These are phyloP conservation scores for Scytalidium sp. DNA, from an alignment of 2,329 filamentous ascomycete species.

Conservation along the genomic window DNA sequence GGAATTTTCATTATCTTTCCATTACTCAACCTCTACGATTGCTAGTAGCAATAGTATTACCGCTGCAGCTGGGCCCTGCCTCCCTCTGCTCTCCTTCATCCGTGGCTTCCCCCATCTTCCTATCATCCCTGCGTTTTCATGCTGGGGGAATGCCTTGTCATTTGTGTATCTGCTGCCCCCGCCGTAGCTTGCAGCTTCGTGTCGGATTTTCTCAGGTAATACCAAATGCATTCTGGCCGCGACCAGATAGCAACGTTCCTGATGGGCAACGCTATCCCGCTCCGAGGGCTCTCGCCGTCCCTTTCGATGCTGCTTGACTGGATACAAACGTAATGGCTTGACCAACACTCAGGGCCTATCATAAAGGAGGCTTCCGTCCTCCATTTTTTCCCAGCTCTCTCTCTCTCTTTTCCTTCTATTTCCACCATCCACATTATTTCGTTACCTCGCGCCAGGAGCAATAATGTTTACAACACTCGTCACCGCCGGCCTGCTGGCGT, in stretches of 20 bases:
- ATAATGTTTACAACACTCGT: slow-evolving; percentile 25
- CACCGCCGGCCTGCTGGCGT: slow-evolving; percentile 18
- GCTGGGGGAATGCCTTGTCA: neutral
- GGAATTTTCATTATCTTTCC: neutral
- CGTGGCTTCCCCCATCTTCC: slow-evolving; percentile 25
- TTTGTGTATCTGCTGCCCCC: neutral
- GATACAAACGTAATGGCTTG: neutral
- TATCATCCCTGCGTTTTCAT: neutral
- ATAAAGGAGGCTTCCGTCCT: neutral
- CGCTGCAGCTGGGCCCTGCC: slow-evolving; percentile 29
- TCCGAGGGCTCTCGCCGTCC: too few species aligned
- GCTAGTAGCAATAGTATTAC: neutral
- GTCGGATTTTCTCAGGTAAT: neutral
- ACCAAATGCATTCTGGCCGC: neutral
- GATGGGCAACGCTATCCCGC: too few species aligned
- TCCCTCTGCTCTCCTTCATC: slow-evolving; percentile 52
- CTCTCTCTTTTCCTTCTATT: neutral
- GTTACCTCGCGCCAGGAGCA: slow-evolving; percentile 1
- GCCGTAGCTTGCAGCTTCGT: neutral
- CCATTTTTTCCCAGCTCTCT: neutral
- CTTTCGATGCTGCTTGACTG: neutral
- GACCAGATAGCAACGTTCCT: neutral
- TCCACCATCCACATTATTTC: neutral
- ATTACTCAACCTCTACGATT: neutral
- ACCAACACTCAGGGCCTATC: neutral